These are phyloP conservation scores for Penicillium sp. DNA, from an alignment of 2,329 filamentous ascomycete genomes.

Conservation along the genomic window DNA sequence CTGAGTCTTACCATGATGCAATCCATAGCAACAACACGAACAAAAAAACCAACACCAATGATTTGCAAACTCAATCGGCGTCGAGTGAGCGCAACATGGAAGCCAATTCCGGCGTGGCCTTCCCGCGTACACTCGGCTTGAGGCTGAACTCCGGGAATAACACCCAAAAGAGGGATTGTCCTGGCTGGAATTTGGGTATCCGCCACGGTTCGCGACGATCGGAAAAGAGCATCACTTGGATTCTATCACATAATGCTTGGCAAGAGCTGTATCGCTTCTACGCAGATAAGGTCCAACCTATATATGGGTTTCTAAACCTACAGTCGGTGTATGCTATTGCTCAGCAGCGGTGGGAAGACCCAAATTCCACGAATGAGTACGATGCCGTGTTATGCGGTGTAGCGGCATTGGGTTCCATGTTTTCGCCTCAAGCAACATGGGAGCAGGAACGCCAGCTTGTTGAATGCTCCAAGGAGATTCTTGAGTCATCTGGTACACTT, in stretches of 20 bases:
- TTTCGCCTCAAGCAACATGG: slow-evolving; percentile 42
- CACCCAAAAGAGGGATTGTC: slow-evolving; percentile 50
- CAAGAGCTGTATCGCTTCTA: slow-evolving; percentile 43
- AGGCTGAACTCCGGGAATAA: slow-evolving; percentile 48
- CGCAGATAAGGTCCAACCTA: slow-evolving; percentile 49
- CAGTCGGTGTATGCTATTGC: slow-evolving; percentile 20
- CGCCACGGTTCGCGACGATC: slow-evolving; percentile 21
- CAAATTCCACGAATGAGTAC: slow-evolving; percentile 25
- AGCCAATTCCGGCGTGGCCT: slow-evolving; percentile 54
- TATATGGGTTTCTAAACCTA: slow-evolving; percentile 49
- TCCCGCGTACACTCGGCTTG: slow-evolving; percentile 50
- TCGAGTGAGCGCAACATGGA: slow-evolving; percentile 37
- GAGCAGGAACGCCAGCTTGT: slow-evolving; percentile 46
- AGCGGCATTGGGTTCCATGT: slow-evolving; percentile 50
- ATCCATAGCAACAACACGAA: background rate
- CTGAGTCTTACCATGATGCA: too few relatives aligned
- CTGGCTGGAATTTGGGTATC: slow-evolving; percentile 52
- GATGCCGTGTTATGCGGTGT: slow-evolving; percentile 51
- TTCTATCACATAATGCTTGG: slow-evolving; percentile 47
- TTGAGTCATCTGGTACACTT: slow-evolving; percentile 31
- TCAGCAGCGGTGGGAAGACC: slow-evolving; percentile 21
- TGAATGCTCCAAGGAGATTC: slow-evolving; percentile 39
- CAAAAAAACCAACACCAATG: background rate
- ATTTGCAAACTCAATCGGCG: background rate
- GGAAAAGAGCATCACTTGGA: slow-evolving; percentile 34